Base-by-base conservation (phyloP, 345 rosid genomes). In the Pistacia vera region DNA sequence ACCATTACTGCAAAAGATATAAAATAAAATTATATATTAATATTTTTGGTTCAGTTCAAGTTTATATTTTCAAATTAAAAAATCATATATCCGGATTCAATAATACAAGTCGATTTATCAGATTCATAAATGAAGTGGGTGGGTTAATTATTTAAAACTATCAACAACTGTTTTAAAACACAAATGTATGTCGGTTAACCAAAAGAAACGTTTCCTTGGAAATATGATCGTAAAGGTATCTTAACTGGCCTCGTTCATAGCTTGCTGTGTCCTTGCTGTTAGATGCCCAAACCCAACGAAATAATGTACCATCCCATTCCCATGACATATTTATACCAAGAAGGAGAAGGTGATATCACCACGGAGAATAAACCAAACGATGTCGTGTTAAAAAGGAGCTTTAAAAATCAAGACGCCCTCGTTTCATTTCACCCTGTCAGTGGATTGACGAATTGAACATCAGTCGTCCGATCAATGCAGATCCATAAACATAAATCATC, bases 381-480 rank as follows among this genome's bases (percentile, higher is more conserved):
- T 14, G 68, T 62, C 63, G 70, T n/a, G 6, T 51, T 38, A 4
- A 1, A 5, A 18, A 49, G 13, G 13, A n/a, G 16, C 0, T 14
- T 5, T 3, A 49, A 73, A 38, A 12, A 30, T 55, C 4, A 56
- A 54, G 16, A 41, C 64, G 18, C 14, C 6, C 3, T 8, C 71
- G 55, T 61, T 55, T 38, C 22, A 4, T 35, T 20, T 18, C n/a
- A 51, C 7, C 1, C 33, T 3, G 64, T 72, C 59, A 28, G 68
- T 33, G 59, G 59, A 72, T 61, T 16, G 68, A 20, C 16, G 20
- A 74, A 64, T 55, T 58, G 22, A 65, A 74, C 41, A 38, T 1
- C 18, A 52, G 63, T 54, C 70, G 77, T 74, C 63, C 55, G 77
- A 74, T 74, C 10, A 0, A 18, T 18, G 22, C 63, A 64, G 35